These are phyloP conservation scores for Hypoxylon fuscum DNA, from an alignment of 495 filamentous ascomycete species.

Conservation along the genomic window DNA sequence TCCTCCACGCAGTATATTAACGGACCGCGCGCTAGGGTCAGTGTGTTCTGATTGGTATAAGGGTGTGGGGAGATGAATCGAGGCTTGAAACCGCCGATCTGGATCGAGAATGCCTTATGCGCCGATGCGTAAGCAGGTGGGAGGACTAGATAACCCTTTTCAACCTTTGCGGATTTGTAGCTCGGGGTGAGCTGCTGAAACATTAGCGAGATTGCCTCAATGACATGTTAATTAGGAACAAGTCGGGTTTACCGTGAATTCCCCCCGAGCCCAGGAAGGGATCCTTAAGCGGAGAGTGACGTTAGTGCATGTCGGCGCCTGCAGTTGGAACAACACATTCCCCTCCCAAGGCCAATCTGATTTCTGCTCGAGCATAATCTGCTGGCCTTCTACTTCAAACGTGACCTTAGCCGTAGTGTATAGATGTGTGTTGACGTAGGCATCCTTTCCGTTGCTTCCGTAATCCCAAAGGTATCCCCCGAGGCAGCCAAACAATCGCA, in stretches of 20 bases:
- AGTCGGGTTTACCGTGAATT: conserved; percentile 49
- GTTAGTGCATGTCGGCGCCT: conserved; percentile 42
- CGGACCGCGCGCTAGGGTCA: conserved; percentile 62
- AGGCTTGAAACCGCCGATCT: conserved; percentile 51
- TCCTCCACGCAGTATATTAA: conserved; percentile 69
- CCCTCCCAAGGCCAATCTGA: conserved; percentile 67
- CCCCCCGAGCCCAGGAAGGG: conserved; percentile 57
- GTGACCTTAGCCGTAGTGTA: conserved; percentile 58
- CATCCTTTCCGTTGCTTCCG: conserved; percentile 39
- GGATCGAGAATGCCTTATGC: conserved; percentile 43
- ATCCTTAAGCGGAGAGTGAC: conserved; percentile 57
- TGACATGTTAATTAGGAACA: conserved; percentile 7
- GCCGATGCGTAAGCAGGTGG: conserved; percentile 46
- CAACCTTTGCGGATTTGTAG: conserved; percentile 43
- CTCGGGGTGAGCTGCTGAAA: conserved; percentile 37
- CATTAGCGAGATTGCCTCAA: conserved; percentile 30
- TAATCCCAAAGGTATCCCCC: conserved; percentile 64
- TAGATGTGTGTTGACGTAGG: conserved; percentile 60
- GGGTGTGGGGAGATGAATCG: conserved; percentile 60
- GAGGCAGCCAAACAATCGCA: conserved; percentile 60
- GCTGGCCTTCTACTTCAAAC: conserved; percentile 48
- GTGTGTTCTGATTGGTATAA: conserved; percentile 59
- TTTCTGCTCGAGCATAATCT: conserved; percentile 55
- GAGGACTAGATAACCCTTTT: conserved; percentile 60
- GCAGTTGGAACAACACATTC: conserved; percentile 54